A percentile compares a stretch with the other conserved stretches of the same genome.
Evolutionary conservation across 2,329 filamentous ascomycete species (phyloP).

Genomic region (Ascochyta clinopodiicola): DNA sequence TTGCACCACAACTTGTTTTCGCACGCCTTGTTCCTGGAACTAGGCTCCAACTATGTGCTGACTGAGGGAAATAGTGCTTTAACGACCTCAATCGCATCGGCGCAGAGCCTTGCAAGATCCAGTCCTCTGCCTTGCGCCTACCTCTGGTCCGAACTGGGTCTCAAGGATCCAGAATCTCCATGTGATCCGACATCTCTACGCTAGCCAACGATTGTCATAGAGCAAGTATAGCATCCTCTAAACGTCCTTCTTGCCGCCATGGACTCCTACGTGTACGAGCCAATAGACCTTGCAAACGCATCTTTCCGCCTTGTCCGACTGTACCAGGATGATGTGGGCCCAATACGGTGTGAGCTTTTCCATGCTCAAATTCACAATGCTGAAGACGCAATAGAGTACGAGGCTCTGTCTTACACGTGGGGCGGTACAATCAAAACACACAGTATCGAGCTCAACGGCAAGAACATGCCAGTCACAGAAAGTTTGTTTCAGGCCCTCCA

Average conservation of each 20-base stretch:
- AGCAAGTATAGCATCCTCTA: too few species aligned
- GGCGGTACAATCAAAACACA: constrained; percentile 5
- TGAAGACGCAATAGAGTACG: constrained; percentile 10
- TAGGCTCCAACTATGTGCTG: too few species aligned
- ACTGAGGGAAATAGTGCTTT: too few species aligned
- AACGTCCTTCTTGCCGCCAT: not conserved
- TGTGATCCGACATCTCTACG: too few species aligned
- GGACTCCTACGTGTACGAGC: not conserved
- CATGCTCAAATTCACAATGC: not conserved
- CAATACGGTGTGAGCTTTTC: constrained; percentile 1
- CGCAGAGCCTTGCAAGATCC: too few species aligned
- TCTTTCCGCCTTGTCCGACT: constrained; percentile 3
- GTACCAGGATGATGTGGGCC: not conserved
- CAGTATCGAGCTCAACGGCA: constrained; percentile 15
- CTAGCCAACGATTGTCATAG: too few species aligned
- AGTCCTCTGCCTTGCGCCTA: too few species aligned
- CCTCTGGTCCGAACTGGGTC: too few species aligned
- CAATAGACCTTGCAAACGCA: not conserved
- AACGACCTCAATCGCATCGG: too few species aligned
- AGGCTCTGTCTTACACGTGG: constrained; percentile 33
- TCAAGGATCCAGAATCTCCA: too few species aligned
- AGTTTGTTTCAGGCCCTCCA: constrained; percentile 23
- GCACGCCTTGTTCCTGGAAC: too few species aligned
- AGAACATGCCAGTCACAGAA: constrained; percentile 3
- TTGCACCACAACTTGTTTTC: too few species aligned